These are phyloP conservation scores for Pseudopithomyces chartarum DNA, from an alignment of 2,329 filamentous ascomycete species.

Conservation along the genomic window DNA sequence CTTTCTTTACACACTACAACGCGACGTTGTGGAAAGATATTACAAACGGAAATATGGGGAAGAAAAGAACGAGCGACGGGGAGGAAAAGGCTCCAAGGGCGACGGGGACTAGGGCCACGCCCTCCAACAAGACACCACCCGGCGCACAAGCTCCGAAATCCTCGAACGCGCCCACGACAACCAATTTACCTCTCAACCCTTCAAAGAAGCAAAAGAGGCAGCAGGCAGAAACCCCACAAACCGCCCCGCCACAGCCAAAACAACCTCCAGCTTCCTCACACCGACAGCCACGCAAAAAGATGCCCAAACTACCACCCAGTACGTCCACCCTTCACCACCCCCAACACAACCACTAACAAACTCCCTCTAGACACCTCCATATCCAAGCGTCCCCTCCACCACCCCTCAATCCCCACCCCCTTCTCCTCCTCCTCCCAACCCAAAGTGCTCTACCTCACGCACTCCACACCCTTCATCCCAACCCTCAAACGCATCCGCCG, in stretches of 20 bases:
- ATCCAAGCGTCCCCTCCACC: slow-evolving; percentile 63
- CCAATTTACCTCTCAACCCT: neutral
- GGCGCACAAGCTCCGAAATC: slow-evolving; percentile 17
- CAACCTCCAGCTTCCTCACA: slow-evolving; percentile 1
- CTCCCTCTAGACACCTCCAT: slow-evolving; percentile 51
- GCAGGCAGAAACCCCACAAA: neutral
- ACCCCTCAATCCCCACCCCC: slow-evolving; percentile 59
- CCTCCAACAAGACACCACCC: slow-evolving; percentile 18
- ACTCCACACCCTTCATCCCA: slow-evolving; percentile 70
- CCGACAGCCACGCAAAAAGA: slow-evolving; percentile 16
- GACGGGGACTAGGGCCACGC: slow-evolving; percentile 1
- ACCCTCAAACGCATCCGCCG: slow-evolving; percentile 68
- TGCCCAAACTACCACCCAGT: slow-evolving; percentile 30
- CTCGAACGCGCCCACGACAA: slow-evolving; percentile 13
- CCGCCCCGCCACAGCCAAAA: slow-evolving; percentile 4
- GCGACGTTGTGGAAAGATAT: neutral
- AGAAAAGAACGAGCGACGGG: slow-evolving; percentile 32
- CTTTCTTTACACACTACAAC: neutral
- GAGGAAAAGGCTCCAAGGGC: slow-evolving; percentile 21
- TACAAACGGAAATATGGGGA: slow-evolving; percentile 21
- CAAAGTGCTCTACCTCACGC: slow-evolving; percentile 70
- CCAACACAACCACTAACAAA: slow-evolving; percentile 10
- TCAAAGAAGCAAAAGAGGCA: slow-evolving; percentile 6
- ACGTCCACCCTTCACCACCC: slow-evolving; percentile 5
- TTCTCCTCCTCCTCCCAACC: slow-evolving; percentile 54